Percentiles rank a stretch among this genome's conserved stretches.
These are phyloP conservation scores for Acacia concinna DNA, from an alignment of 331 rosid species.

Conservation along the genomic window DNA sequence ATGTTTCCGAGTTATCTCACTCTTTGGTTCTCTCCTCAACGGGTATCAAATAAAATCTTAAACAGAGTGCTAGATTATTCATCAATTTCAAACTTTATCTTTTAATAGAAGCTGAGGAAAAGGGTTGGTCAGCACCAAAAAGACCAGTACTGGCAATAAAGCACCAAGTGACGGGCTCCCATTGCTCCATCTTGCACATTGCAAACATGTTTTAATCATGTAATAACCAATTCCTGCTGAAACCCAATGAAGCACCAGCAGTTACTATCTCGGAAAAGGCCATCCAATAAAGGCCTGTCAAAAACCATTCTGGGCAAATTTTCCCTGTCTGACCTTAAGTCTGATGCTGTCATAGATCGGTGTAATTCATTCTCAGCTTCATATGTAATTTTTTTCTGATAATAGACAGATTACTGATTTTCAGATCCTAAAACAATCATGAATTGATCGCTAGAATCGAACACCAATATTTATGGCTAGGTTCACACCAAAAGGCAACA, in stretches of 20 bases:
- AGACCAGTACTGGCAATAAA: background rate
- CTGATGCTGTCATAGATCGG: background rate
- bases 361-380: background rate
- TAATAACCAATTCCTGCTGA: background rate
- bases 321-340: background rate
- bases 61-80: too few species aligned
- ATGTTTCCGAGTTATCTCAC: background rate
- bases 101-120: too few species aligned
- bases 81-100: too few species aligned
- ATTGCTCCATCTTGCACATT: background rate
- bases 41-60: too few species aligned
- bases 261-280: background rate
- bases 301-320: background rate
- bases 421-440: conserved; percentile 4
- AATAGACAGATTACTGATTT: background rate
- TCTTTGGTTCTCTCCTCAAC: background rate
- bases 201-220: background rate
- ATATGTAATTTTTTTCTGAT: background rate
- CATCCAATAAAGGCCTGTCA: background rate
- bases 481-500: conserved; percentile 22
- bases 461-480: background rate
- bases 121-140: background rate
- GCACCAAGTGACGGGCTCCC: background rate
- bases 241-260: background rate
- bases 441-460: background rate